Percentiles rank a stretch among this genome's conserved stretches.
phyloP scores from a whole-genome alignment of 768 basidiomycete genomes.

The Phanerochaete carnosa region DNA sequence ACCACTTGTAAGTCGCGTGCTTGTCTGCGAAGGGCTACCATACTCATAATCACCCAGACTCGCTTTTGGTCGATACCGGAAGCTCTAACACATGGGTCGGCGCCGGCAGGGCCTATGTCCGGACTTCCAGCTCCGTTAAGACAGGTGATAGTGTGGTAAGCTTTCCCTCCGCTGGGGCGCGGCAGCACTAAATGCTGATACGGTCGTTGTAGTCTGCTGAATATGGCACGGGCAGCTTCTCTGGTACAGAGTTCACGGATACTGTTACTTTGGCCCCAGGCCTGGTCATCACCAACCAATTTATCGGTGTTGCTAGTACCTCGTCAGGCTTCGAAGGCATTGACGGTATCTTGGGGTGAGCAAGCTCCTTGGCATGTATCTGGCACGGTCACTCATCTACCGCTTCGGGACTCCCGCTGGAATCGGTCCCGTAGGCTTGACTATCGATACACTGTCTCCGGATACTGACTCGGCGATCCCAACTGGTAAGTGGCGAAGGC shows the following conservation, averaged over 20 bases:
- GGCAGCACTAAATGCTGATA: not conserved
- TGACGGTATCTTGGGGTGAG: constrained; percentile 43
- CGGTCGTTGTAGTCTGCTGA: constrained; percentile 11
- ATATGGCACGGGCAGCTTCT: constrained; percentile 18
- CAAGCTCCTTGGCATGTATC: not conserved
- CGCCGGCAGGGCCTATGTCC: constrained; percentile 40
- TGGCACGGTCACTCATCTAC: not conserved
- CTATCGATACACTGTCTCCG: constrained; percentile 30
- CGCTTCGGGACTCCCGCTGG: not conserved
- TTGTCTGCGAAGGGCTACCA: not conserved
- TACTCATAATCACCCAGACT: constrained; percentile 31
- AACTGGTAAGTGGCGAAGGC: constrained; percentile 23
- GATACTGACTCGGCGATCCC: not conserved
- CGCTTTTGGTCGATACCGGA: constrained; percentile 59
- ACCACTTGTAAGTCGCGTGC: constrained; percentile 18
- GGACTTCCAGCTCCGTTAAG: constrained; percentile 46
- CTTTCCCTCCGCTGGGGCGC: not conserved
- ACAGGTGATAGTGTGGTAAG: constrained; percentile 50
- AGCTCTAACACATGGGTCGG: constrained; percentile 76
- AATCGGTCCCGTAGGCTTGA: constrained; percentile 4
- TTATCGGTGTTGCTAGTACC: not conserved
- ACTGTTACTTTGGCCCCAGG: constrained; percentile 7
- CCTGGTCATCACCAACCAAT: not conserved
- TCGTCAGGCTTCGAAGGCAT: constrained; percentile 32
- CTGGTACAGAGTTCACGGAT: constrained; percentile 14